Evolutionary conservation across 2,329 filamentous ascomycete genomes (phyloP), one percentile per base, ranked within the genome.

Genomic region (Fusarium domesticum): DNA sequence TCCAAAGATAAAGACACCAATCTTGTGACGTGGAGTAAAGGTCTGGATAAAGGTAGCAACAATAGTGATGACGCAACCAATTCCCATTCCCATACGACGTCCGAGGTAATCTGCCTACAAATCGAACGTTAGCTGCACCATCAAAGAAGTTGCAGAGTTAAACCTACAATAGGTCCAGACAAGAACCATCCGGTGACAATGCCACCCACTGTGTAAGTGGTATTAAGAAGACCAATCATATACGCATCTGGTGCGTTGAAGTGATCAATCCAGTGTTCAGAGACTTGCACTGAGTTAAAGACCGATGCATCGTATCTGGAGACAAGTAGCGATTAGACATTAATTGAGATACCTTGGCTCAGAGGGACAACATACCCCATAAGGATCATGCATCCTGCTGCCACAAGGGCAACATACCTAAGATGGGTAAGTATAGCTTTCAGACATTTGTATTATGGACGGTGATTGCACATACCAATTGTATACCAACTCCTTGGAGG

Each of bases 221-320:
- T 28, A 12, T 28, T 28, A 12, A 28, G 32, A 6, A 47, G 15
- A 5, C 70, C 70, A 25, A 72, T 64, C 17, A 71, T 52, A 41
- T 72, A 66, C 6, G 35, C 37, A 18, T 43, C 18, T 63, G 60
- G 46, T 69, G 66, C 25, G 18, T 54, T 46, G 66, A 62, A 28
- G 19, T 37, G 20, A 58, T 81, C 69, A 63, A 85, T 84, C 66
- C 75, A 85, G 17, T 66, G 60, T 85, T 76, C 14, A 77, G 64
- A 2, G 80, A 84, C 80, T 62, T 85, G 83, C 3, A 85, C 75
- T 3, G 81, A 81, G 62, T 86, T 86, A 72, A 80, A 86, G 34
- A 85, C 81, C 10, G 80, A 83, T 4, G 82, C 81, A 73, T 86
- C 83, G 62, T 86, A 86, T 36, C 83, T 83, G 60, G 85, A 85